Evolutionary conservation across 2,329 filamentous ascomycete species (phyloP).

Genomic region (Neopestalotiopsis clavispora): DNA sequence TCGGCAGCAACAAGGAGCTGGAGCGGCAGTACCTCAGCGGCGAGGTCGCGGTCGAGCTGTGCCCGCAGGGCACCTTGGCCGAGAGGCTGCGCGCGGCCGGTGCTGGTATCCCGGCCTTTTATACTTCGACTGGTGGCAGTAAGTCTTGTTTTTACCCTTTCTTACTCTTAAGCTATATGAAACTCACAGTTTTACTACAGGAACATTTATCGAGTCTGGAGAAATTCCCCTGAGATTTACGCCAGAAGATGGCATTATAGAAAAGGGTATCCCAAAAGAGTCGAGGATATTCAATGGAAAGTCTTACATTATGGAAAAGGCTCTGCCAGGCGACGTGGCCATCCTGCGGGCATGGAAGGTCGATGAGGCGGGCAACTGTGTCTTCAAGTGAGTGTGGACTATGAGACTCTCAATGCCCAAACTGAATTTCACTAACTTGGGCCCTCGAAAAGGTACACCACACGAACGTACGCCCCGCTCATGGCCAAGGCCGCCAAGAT

Average conservation of each 20-base stretch:
- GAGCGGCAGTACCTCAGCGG: conserved; percentile 77
- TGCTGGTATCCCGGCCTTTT: conserved; percentile 81
- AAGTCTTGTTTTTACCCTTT: conserved; percentile 34
- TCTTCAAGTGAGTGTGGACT: conserved; percentile 65
- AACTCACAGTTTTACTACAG: conserved; percentile 32
- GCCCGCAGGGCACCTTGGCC: conserved; percentile 76
- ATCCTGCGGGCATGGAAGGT: conserved; percentile 79
- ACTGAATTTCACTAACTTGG: too few species aligned
- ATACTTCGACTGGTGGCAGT: conserved; percentile 75
- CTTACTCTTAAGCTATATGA: not conserved
- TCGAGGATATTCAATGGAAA: conserved; percentile 75
- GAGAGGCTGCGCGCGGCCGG: conserved; percentile 76
- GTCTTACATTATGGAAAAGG: conserved; percentile 77
- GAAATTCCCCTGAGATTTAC: conserved; percentile 69
- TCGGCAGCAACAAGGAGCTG: conserved; percentile 78
- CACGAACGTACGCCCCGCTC: conserved; percentile 74
- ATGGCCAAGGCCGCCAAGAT: conserved; percentile 82
- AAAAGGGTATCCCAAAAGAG: conserved; percentile 70
- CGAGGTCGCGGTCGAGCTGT: conserved; percentile 76
- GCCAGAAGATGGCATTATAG: conserved; percentile 60
- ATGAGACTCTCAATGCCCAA: not conserved
- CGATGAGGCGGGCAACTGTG: conserved; percentile 78
- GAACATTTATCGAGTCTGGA: conserved; percentile 70
- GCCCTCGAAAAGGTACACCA: conserved; percentile 60
- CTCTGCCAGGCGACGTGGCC: conserved; percentile 76